Evolutionary conservation across 768 basidiomycete genomes (phyloP).

Genomic region (Pulveroboletus frians): DNA sequence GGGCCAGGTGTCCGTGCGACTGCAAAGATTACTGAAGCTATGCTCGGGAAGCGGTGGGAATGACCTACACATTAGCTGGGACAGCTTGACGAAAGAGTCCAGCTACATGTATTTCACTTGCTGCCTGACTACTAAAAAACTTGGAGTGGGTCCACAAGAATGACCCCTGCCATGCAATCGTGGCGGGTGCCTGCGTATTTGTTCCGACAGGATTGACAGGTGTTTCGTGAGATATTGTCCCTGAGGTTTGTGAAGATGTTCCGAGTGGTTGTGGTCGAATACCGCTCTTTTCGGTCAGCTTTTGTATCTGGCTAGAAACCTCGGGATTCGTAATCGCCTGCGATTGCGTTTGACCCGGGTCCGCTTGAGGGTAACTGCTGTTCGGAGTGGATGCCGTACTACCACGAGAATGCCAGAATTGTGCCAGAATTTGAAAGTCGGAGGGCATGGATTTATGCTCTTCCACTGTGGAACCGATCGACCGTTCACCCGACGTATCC

Average conservation of each 20-base stretch:
- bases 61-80: conserved; percentile 33
- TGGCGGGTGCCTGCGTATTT: conserved; percentile 1
- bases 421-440: conserved; percentile 24
- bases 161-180: conserved; percentile 42
- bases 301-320: conserved; percentile 43
- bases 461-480: conserved; percentile 4
- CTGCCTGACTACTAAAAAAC: conserved; percentile 36
- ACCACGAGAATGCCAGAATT: conserved; percentile 28
- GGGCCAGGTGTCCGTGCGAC: conserved; percentile 54
- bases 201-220: neutral
- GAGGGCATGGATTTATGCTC: conserved; percentile 17
- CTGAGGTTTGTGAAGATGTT: conserved; percentile 16
- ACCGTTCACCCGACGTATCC: conserved; percentile 3
- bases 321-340: conserved; percentile 5
- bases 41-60: neutral
- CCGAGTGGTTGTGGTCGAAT: conserved; percentile 21
- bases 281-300: conserved; percentile 43
- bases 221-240: conserved; percentile 11
- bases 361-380: conserved; percentile 10
- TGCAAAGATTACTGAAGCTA: conserved; percentile 23
- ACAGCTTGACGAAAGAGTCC: conserved; percentile 17
- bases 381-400: conserved; percentile 8
- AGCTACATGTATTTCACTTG: conserved; percentile 35
- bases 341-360: conserved; percentile 11
- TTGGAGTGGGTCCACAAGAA: conserved; percentile 38